Base-by-base conservation (phyloP, 331 rosid species). In the Erythrophleum ivorense region DNA sequence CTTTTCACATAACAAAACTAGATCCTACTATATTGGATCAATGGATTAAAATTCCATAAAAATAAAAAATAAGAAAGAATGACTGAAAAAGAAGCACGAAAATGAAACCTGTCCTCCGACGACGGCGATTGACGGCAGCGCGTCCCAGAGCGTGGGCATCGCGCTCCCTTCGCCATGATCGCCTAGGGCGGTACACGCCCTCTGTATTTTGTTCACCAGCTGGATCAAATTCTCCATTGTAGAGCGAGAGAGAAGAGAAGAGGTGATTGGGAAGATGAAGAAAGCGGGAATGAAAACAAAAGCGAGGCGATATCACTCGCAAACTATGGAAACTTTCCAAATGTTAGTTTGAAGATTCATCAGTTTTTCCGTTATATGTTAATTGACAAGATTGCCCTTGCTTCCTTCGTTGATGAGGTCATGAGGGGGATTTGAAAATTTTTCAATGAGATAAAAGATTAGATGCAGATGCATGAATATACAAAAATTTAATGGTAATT, bases 131-230 rank as follows among this genome's bases (percentile, higher is more conserved):
- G 99, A 85, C 33, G 99, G 99, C 45, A 96, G 93, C 2, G 99
- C 88, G 83, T 96, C 99, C 99, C 99, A 96, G 40, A 96, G 98
- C 45, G 99, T 92, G 18, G 99, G 97, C 85, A 96, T 70, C 5
- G 98, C 97, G 78, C 92, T 87, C 57, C 89, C 97, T 75, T 96
- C 99, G 8, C 99, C 98, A 55, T 96, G 88, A 88, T 96, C 99
- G 65, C 99, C 99, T 29, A 96, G 96, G 21, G 99, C 99, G 1
- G 99, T 96, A 67, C 99, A 96, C 0, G 99, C 98, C 72, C 98
- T 84, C 82, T 96, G 99, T 77, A 96, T 94, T 89, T 94, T 94
- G 91, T 96, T 96, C 55, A 96, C 98, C 82, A 96, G 76, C 34
- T 97, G 90, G 76, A 96, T 96, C 75, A 96, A 82, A 80, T 96